Base-by-base conservation (phyloP, 208 protist species). In the Phytomonas francai region DNA sequence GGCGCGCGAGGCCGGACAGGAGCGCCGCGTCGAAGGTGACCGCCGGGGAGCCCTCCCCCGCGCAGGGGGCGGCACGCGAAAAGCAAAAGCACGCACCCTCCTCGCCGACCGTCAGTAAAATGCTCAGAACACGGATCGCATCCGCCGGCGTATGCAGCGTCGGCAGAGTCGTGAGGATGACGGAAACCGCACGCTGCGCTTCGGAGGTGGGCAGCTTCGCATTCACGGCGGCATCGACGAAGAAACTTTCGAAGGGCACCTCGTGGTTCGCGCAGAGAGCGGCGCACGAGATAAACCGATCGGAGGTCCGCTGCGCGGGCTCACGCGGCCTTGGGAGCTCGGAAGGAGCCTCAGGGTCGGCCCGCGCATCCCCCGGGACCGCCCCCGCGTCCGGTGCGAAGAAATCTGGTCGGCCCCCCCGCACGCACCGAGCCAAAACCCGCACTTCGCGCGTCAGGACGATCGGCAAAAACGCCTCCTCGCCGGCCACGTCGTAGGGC, bases 211-310 rank as follows among this genome's bases (percentile, higher is more conserved):
- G 4, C 19, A 14, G 8, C 32, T 11, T 19, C n/a, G 28, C 36
- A 4, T 4, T 30, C 59, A 5, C 6, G 22, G n/a, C 6, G 0
- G 60, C 16, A 0, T 60, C 6, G 29, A 22, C 11, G 64, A 93
- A 88, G 39, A 87, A 85, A 16, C 61, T 22, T 14, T 68, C 71
- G 54, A 91, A 78, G 7, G 84, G 74, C 8, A 94, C 84, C 12
- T 56, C 49, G 74, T 94, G 85, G 45, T 85, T 89, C 2, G 54
- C 42, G 67, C 89, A 92, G 30, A 94, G 74, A 16, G 80, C 73
- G 0, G 76, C 84, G 62, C 84, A 88, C 2, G 89, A 72, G 22
- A 87, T 82, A 62, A 85, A 83, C 27, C 74, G 69, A 34, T 94
- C 84, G 2, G 59, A n/a, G 2, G 70, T 28, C 2, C 29, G 36